Evolutionary conservation across 2,329 filamentous ascomycete genomes (phyloP), one percentile per base, ranked within the genome.

Genomic region (Pseudogymnoascus sp.): DNA sequence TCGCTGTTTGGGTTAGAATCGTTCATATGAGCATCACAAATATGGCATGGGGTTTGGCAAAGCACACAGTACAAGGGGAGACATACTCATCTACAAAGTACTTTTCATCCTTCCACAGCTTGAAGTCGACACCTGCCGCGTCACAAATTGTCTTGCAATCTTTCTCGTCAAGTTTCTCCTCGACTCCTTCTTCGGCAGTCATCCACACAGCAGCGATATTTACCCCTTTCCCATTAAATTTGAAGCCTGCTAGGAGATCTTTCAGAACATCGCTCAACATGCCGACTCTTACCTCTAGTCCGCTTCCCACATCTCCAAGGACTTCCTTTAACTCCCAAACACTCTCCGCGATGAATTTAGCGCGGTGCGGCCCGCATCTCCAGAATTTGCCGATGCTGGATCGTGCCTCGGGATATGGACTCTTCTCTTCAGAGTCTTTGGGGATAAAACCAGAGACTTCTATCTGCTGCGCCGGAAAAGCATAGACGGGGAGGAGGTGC

Each of bases 51-150:
- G 6, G n/a, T 56, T 31, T 61, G 33, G 28, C 40, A 16, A 21
- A 65, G 64, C 16, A 31, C 1, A 53, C 5, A 2, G 1, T 42
- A 3, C 62, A 73, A 64, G 71, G 69, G 60, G 3, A 12, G 23
- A 82, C 88, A 75, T 77, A 92, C 90, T 92, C 88, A 69, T 92
- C 87, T 60, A 92, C 79, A 65, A 86, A 86, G 68, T 90, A 92
- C 72, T 92, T 93, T 73, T 92, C 89, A 68, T 93, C 89, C 0
- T 75, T 73, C 84, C 86, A 92, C 0, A 85, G 64, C 71, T 83
- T 82, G 72, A 91, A 90, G 1, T 84, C 79, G 3, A 85, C 77
- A 0, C 77, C 78, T 2, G 79, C 74, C 11, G 79, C 72, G 21
- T 80, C 74, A 63, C 88, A 86, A 0, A 84, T 70, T 0, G 76